Conservation (phyloP, 108 stramenopile species). For the Pseudonitzschia multiseries region DNA sequence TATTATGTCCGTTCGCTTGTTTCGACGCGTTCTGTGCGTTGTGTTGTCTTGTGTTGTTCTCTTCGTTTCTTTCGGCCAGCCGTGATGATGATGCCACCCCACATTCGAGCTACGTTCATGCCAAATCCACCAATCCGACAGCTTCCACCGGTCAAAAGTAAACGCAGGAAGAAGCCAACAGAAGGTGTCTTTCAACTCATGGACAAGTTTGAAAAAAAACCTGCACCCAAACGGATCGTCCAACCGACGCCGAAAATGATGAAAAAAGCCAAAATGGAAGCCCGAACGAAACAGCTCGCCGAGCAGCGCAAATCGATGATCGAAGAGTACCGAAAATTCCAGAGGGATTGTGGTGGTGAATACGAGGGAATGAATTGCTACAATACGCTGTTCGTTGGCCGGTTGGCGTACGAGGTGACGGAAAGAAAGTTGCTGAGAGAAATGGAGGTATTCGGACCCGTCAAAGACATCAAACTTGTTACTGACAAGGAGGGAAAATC, state of each 20-base stretch:
- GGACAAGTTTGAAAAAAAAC: slow-evolving; percentile 58
- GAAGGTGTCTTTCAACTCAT: slow-evolving; percentile 58
- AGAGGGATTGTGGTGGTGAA: slow-evolving; percentile 61
- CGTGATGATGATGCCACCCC: slow-evolving; percentile 90
- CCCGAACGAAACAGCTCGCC: slow-evolving; percentile 33
- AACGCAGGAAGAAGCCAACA: slow-evolving; percentile 43
- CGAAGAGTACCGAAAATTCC: slow-evolving; percentile 69
- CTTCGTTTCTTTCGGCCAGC: slow-evolving; percentile 51
- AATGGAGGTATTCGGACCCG: slow-evolving; percentile 91
- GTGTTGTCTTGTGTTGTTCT: neutral
- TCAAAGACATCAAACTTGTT: slow-evolving; percentile 86
- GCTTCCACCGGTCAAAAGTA: slow-evolving; percentile 53
- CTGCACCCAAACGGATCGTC: slow-evolving; percentile 51
- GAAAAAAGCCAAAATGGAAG: slow-evolving; percentile 40
- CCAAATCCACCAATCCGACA: slow-evolving; percentile 80
- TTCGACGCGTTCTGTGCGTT: neutral
- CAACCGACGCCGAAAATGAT: slow-evolving; percentile 56
- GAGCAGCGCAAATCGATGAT: slow-evolving; percentile 48
- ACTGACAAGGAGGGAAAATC: slow-evolving; percentile 52
- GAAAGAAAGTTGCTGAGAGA: slow-evolving; percentile 92
- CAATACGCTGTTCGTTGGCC: slow-evolving; percentile 94
- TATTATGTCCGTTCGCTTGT: neutral
- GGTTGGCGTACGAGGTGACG: slow-evolving; percentile 94
- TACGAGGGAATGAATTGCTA: slow-evolving; percentile 89
- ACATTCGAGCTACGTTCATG: slow-evolving; percentile 86